Evolutionary conservation across 2,329 filamentous ascomycete species (phyloP).

Genomic region (Epichloe glyceriae): DNA sequence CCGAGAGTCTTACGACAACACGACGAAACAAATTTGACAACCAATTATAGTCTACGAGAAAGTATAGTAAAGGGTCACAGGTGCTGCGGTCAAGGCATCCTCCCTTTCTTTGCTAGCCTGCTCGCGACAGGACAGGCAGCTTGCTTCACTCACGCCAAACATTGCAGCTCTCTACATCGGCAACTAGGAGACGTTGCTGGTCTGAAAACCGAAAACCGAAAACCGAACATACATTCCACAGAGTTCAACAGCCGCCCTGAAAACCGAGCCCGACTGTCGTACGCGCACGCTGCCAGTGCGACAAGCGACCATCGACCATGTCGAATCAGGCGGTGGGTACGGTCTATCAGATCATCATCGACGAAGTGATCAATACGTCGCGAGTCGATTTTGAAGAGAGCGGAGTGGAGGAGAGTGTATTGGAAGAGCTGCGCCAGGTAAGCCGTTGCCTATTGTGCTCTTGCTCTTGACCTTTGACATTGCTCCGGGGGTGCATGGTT

Average conservation of each 20-base stretch:
- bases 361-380: conserved; percentile 83
- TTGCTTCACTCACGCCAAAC: background rate
- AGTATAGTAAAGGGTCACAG: background rate
- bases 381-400: conserved; percentile 94
- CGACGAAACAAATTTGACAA: background rate
- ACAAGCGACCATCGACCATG: conserved; percentile 27
- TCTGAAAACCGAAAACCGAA: background rate
- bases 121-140: background rate
- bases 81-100: background rate
- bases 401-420: conserved; percentile 74
- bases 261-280: background rate
- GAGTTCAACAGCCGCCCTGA: background rate
- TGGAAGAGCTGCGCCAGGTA: conserved; percentile 82
- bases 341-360: conserved; percentile 68
- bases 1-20: background rate
- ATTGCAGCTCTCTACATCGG: background rate
- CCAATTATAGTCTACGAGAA: background rate
- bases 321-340: conserved; percentile 52
- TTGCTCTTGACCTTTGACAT: background rate
- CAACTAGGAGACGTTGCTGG: background rate
- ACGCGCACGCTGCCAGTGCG: conserved; percentile 4
- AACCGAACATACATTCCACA: background rate
- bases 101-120: background rate
- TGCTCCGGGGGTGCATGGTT: background rate
- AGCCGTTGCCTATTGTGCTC: conserved; percentile 21